Base-by-base conservation (phyloP, 805 yeast species). In the Maudiozyma serrabonitensis region DNA sequence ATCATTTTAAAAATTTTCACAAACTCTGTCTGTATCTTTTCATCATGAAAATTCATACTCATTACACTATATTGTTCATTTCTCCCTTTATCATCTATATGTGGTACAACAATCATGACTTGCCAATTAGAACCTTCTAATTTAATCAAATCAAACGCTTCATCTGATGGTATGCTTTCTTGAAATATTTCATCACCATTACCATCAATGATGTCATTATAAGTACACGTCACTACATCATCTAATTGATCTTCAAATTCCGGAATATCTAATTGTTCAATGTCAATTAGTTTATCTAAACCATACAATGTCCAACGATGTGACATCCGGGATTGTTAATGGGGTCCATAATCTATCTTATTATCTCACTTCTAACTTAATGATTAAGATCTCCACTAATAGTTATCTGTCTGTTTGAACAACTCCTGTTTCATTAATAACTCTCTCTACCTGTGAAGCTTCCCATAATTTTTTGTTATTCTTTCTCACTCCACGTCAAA, bases 1-100 rank as follows among this genome's bases (percentile, higher is more conserved):
- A 56, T 57, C 2, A 56, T 50, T 45, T 58, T 61, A 12, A 69
- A 48, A 69, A 69, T 66, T 7, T 62, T 58, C 1, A 59, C 40
- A 21, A 66, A 28, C 6, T 28, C 3, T 28, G 8, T 28, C 6
- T 28, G 32, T 9, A 28, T 28, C 12, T 3, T 11, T 28, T 28
- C 32, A 9, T 28, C 12, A 28, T 28, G 9, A 11, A 28, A 28
- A 28, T 28, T 28, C 12, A 8, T 11, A 28, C 32, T 28, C 32
- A 28, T 28, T 11, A 28, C 8, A 28, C 32, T 28, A 28, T 11
- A 28, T 28, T 11, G 32, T 8, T 2, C 12, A 11, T 11, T 28
- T 9, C 12, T 28, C 9, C 6, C 32, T 28, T 28, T 8, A 28
- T 9, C 12, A 4, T 28, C 8, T 11, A 28, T 11, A 28, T 28